Percentiles rank a stretch among this genome's conserved stretches.
Evolutionary conservation across 139 green algal species (phyloP).

Genomic region (Tetratostichococcus sp.): DNA sequence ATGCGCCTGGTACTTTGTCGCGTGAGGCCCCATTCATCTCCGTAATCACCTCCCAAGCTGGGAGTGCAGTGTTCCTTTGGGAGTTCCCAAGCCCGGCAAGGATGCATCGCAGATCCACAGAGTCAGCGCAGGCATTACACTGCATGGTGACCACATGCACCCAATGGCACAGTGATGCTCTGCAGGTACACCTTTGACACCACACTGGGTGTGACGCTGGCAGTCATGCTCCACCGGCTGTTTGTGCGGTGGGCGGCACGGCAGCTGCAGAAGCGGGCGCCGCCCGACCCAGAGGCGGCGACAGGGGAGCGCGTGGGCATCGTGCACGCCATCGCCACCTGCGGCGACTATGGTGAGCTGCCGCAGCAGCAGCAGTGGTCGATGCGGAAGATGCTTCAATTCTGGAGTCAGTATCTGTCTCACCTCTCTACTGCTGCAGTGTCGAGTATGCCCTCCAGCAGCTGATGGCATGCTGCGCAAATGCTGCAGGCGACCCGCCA

Average conservation of each 20-base stretch:
- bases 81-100: too few relatives aligned
- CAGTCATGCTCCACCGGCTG: conserved; percentile 39
- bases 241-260: conserved; percentile 9
- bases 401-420: too few relatives aligned
- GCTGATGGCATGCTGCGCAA: too few relatives aligned
- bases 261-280: not conserved
- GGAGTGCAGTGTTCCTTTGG: too few relatives aligned
- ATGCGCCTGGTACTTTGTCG: conserved; percentile 49
- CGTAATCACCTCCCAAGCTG: not conserved
- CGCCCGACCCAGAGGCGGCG: not conserved
- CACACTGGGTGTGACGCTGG: conserved; percentile 42
- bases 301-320: not conserved
- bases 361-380: too few relatives aligned
- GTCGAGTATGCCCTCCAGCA: too few relatives aligned
- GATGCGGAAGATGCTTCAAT: too few relatives aligned
- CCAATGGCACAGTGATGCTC: too few relatives aligned
- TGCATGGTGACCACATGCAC: too few relatives aligned
- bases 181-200: conserved; percentile 43
- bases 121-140: too few relatives aligned
- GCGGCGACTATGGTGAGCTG: conserved; percentile 48
- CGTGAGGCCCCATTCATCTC: conserved; percentile 14
- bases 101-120: too few relatives aligned
- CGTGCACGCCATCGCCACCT: conserved; percentile 20
- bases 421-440: too few relatives aligned
- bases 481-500: conserved; percentile 32